These are phyloP conservation scores for Glarea lozoyensis DNA, from an alignment of 495 filamentous ascomycete species.

Conservation along the genomic window DNA sequence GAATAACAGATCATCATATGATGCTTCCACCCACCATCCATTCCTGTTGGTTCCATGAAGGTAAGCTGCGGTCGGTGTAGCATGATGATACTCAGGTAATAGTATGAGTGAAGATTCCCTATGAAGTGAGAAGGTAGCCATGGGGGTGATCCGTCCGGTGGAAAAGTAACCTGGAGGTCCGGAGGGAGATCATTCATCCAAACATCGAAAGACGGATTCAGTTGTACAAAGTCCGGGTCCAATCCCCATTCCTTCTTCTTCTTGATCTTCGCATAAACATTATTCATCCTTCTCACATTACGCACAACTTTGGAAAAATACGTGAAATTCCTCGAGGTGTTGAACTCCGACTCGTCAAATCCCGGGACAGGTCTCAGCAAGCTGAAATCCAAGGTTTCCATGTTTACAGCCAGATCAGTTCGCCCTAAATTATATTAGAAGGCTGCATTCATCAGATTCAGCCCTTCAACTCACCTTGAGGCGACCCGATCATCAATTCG, in stretches of 20 bases:
- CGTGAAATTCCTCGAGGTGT: slow-evolving; percentile 71
- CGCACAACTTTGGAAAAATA: slow-evolving; percentile 69
- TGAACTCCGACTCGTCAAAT: slow-evolving; percentile 66
- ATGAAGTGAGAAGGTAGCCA: slow-evolving; percentile 86
- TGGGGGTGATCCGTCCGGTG: slow-evolving; percentile 68
- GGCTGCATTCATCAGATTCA: slow-evolving; percentile 8
- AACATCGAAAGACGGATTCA: slow-evolving; percentile 60
- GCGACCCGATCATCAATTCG: slow-evolving; percentile 89
- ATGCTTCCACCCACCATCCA: slow-evolving; percentile 73
- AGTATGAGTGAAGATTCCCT: slow-evolving; percentile 89
- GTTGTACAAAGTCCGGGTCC: slow-evolving; percentile 73
- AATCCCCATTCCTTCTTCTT: slow-evolving; percentile 79
- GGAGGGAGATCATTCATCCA: slow-evolving; percentile 73
- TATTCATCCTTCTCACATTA: slow-evolving; percentile 69
- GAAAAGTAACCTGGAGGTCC: slow-evolving; percentile 72
- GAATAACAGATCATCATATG: slow-evolving; percentile 82
- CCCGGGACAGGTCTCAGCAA: slow-evolving; percentile 54
- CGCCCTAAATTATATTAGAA: slow-evolving; percentile 52
- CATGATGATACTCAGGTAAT: slow-evolving; percentile 79
- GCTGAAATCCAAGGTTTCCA: slow-evolving; percentile 68
- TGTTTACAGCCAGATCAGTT: slow-evolving; percentile 66
- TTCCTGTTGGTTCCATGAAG: slow-evolving; percentile 60
- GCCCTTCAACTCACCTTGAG: slow-evolving; percentile 61
- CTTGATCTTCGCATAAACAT: slow-evolving; percentile 68
- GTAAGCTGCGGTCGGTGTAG: slow-evolving; percentile 82